Percentiles rank a stretch among this genome's conserved stretches.
Evolutionary conservation across 306 rosid genomes (phyloP).

Genomic region (Casuarina glauca): DNA sequence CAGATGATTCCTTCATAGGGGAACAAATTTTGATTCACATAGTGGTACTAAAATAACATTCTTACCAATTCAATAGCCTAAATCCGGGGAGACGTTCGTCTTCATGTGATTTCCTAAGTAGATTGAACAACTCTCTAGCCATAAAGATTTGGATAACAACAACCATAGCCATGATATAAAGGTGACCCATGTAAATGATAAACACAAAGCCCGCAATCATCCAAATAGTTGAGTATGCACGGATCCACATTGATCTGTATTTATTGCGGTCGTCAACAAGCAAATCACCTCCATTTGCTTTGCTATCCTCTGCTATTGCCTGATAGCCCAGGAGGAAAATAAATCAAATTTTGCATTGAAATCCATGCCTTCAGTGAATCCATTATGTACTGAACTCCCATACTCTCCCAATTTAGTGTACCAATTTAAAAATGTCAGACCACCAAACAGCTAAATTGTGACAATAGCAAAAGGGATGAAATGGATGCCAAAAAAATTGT

Average conservation of each 20-base stretch:
- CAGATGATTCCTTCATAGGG: slow-evolving; percentile 11
- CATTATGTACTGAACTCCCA: not conserved
- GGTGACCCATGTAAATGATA: slow-evolving; percentile 86
- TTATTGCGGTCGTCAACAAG: slow-evolving; percentile 85
- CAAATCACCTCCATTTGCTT: slow-evolving; percentile 63
- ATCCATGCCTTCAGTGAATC: no score
- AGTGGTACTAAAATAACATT: slow-evolving; percentile 22
- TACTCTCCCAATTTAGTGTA: not conserved
- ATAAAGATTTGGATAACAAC: slow-evolving; percentile 95
- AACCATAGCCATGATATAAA: slow-evolving; percentile 86
- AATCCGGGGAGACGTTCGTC: slow-evolving; percentile 94
- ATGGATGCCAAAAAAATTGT: not conserved
- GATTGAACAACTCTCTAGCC: slow-evolving; percentile 92
- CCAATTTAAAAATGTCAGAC: not conserved
- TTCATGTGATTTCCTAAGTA: slow-evolving; percentile 85
- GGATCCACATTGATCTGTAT: slow-evolving; percentile 84
- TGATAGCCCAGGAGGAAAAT: slow-evolving; percentile 35
- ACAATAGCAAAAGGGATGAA: not conserved
- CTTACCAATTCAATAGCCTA: slow-evolving; percentile 88
- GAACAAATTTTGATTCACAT: slow-evolving; percentile 14
- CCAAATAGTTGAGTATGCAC: slow-evolving; percentile 87
- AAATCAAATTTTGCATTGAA: slow-evolving; percentile 4
- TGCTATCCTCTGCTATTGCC: slow-evolving; percentile 63
- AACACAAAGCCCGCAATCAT: slow-evolving; percentile 95
- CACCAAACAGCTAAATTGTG: not conserved